Evolutionary conservation across 768 basidiomycete species (phyloP), one percentile per base, ranked within the genome.

Genomic region (Podaxis sp.): DNA sequence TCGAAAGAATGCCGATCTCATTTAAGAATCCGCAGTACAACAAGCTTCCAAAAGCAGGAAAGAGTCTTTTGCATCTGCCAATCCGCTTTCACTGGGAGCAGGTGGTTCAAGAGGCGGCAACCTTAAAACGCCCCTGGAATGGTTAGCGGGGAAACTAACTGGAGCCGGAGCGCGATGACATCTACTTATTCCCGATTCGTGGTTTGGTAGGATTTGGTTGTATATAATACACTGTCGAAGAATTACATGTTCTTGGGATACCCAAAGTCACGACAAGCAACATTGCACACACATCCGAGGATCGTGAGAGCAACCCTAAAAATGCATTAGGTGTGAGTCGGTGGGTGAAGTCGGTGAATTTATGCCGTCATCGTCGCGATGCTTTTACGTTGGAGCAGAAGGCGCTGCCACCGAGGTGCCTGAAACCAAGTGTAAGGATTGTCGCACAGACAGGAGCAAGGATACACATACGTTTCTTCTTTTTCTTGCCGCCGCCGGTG

Each of bases 1-100:
- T 61, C 57, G 44, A 52, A 33, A 51, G 22, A 24, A 39, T 58
- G 64, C 63, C 63, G 64, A 48, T 58, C 24, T 57, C 28, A 36
- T n/a, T 15, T 22, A 6, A 28, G 28, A 61, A 52, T 63, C 57
- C 65, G 42, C 70, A 94, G 92, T 89, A 58, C 88, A 86, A 78
- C 79, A 80, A 67, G 86, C 89, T 26, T 82, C 87, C 54, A 87
- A 86, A 67, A 84, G 86, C 39, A 83, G 93, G 65, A 91, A 87
- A 67, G 88, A 92, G 64, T 92, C 93, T 0, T 93, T 86, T 72
- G 76, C 84, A 30, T 87, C 91, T n/a, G 84, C 93, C 17, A 93
- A 95, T 69, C 93, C 93, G 7, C 82, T 95, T 44, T 86, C 92
- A 8, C 74, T 94, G 38, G 90, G 92, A 42, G 82, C 84, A 13